Base-by-base conservation (phyloP, 2,329 filamentous ascomycete genomes). In the Geosmithia putterillii region DNA sequence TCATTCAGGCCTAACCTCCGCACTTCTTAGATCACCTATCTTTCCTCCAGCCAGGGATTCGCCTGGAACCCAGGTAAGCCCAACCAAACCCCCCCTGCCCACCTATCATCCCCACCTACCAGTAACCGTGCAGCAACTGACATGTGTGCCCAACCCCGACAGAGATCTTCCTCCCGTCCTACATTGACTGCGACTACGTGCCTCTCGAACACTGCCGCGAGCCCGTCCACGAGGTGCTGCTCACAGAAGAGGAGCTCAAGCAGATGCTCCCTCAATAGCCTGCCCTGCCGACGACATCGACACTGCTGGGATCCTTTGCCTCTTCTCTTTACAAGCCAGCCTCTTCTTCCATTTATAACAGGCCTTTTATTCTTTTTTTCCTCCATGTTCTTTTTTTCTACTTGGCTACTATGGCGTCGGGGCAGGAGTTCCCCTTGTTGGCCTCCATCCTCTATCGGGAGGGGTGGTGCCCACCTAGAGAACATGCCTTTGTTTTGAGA, bases 161-260 rank as follows among this genome's bases (percentile, higher is more conserved):
- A 83, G 84, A 89, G 57, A 85, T 89, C 60, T 89, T 89, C 63
- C 73, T 89, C 2, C 84, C 84, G 1, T 86, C 82, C 7, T 87
- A 87, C 58, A 67, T 83, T 54, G 81, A 86, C 61, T 79, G 75
- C 66, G 81, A 86, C 52, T 84, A 84, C 57, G 73, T 79, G 34
- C 82, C 84, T 37, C 73, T 89, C 55, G 83, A 88, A 60, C 79
- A 82, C 58, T 78, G 77, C 51, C 80, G 80, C 55, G 84, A 89
- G 50, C 83, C 83, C 1, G 82, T 90, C 41, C 70, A 85, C 62
- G 85, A 90, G 57, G 88, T 90, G 51, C 67, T 76, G 45, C 68
- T 90, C 45, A 87, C 74, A 52, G 84, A 90, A 49, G 84, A 89
- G 60, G 85, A 90, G 64, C 71, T 77, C 44, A 76, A 76, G 52